Evolutionary conservation across 169 alveolate genomes (phyloP).

Genomic region (Cryptosporidium baileyi): DNA sequence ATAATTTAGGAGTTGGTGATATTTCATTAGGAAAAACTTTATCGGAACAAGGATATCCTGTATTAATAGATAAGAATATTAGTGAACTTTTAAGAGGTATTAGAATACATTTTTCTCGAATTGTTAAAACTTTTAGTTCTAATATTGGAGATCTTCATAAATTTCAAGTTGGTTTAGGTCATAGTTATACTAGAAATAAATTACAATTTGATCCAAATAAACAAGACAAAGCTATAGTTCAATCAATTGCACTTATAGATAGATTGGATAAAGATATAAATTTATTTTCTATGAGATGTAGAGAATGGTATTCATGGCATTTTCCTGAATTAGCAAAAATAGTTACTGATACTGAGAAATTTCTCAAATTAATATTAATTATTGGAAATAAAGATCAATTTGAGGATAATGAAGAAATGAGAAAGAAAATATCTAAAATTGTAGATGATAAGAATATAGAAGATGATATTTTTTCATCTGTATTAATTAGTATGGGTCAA

Average conservation of each 20-base stretch:
- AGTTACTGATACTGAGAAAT: slow-evolving; percentile 92
- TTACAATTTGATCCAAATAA: slow-evolving; percentile 94
- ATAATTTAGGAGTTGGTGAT: slow-evolving; percentile 86
- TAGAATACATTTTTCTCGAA: slow-evolving; percentile 79
- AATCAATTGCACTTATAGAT: slow-evolving; percentile 95
- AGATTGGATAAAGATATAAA: slow-evolving; percentile 94
- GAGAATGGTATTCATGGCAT: slow-evolving; percentile 99
- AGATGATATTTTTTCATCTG: slow-evolving; percentile 85
- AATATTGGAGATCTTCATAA: slow-evolving; percentile 81
- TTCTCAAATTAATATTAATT: slow-evolving; percentile 87
- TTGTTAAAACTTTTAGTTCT: slow-evolving; percentile 74
- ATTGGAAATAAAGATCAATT: slow-evolving; percentile 82
- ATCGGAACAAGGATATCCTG: slow-evolving; percentile 81
- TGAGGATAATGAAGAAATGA: slow-evolving; percentile 75
- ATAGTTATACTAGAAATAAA: slow-evolving; percentile 91
- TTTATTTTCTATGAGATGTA: slow-evolving; percentile 94
- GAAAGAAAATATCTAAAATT: slow-evolving; percentile 80
- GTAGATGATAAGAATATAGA: slow-evolving; percentile 89
- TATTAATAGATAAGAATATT: slow-evolving; percentile 80
- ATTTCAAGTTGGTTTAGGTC: slow-evolving; percentile 94
- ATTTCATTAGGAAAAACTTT: slow-evolving; percentile 80
- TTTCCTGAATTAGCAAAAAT: slow-evolving; percentile 98
- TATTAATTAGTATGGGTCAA: slow-evolving; percentile 94
- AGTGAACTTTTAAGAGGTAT: slow-evolving; percentile 90
- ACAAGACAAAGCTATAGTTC: slow-evolving; percentile 96